Base-by-base conservation (phyloP, 345 rosid species). In the Eutrema heterophyllum region DNA sequence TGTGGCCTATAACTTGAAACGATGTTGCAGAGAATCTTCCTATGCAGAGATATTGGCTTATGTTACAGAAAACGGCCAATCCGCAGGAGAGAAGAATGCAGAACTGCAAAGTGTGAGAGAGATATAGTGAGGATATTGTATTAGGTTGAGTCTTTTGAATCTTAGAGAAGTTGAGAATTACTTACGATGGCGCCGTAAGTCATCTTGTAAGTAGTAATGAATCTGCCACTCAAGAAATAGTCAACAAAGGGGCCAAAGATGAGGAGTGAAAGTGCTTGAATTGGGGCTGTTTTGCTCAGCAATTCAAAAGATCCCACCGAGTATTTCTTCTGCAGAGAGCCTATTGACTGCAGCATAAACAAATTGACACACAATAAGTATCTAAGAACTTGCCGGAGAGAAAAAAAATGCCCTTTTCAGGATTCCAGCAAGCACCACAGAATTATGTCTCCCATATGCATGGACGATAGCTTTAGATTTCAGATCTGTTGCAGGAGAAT, bases 231-330 rank as follows among this genome's bases (percentile, higher is more conserved):
- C 35, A 94, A 91, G 74, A 29, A 82, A 83, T 85, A 91, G 72
- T 94, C 98, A 30, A 87, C 68, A 56, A 91, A 89, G 5, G 98
- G 98, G 40, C 98, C 98, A 18, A 91, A 64, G 66, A 88, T 46
- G 70, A 94, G 91, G 26, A 94, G 98, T 65, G 96, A 94, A 44
- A 87, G n/a, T n/a, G 97, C 97, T 87, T 94, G 98, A 75, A 94
- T 94, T 46, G 98, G 98, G 38, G 98, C 98, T 33, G 97, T 94
- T 82, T 82, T 89, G 77, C 97, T 91, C 71, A 94, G 76, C 81
- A 94, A 78, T 64, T 94, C 98, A 69, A 94, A 94, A 11, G 98
- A 94, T 62, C 97, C 96, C 56, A 94, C 81, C 5, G 96, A 88
- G 80, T 94, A 94, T 43, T 94, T 94, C 90, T 84, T 85, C 81